These are phyloP conservation scores for Aspergillus sp. DNA, from an alignment of 2,329 filamentous ascomycete species.

Conservation along the genomic window DNA sequence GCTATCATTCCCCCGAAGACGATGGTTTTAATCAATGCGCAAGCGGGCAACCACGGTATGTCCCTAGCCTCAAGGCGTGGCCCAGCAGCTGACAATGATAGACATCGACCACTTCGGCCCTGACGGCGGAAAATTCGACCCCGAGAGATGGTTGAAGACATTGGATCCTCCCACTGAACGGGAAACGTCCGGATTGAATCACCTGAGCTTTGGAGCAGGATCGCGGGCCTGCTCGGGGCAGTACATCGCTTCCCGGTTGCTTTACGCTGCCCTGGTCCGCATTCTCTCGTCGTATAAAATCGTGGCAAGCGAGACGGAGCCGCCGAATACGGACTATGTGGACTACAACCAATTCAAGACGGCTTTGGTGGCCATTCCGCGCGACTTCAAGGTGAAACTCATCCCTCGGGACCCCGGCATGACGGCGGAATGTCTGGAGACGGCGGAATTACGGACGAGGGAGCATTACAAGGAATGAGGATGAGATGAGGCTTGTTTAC, in stretches of 20 bases:
- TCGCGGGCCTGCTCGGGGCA: constrained; percentile 59
- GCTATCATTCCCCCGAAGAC: constrained; percentile 68
- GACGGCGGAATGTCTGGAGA: constrained; percentile 41
- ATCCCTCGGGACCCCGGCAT: constrained; percentile 48
- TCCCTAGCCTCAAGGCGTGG: not conserved
- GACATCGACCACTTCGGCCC: constrained; percentile 62
- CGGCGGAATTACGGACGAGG: constrained; percentile 47
- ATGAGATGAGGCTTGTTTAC: not conserved
- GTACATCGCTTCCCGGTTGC: constrained; percentile 56
- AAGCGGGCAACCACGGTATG: constrained; percentile 61
- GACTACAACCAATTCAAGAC: constrained; percentile 63
- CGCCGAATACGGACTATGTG: constrained; percentile 62
- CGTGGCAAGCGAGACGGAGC: constrained; percentile 47
- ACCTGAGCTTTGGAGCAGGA: constrained; percentile 59
- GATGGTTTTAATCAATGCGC: constrained; percentile 74
- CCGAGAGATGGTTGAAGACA: constrained; percentile 63
- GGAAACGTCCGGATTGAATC: constrained; percentile 50
- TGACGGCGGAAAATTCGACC: constrained; percentile 57
- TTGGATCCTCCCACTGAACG: constrained; percentile 36
- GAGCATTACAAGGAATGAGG: constrained; percentile 47
- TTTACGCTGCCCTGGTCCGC: constrained; percentile 56
- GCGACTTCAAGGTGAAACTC: constrained; percentile 58
- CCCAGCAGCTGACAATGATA: constrained; percentile 7
- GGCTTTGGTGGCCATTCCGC: constrained; percentile 59
- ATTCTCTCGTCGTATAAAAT: constrained; percentile 56